A percentile compares a stretch with the other conserved stretches of the same genome.
Evolutionary conservation across 345 rosid genomes (phyloP).

Genomic region (Aurinia saxatilis): DNA sequence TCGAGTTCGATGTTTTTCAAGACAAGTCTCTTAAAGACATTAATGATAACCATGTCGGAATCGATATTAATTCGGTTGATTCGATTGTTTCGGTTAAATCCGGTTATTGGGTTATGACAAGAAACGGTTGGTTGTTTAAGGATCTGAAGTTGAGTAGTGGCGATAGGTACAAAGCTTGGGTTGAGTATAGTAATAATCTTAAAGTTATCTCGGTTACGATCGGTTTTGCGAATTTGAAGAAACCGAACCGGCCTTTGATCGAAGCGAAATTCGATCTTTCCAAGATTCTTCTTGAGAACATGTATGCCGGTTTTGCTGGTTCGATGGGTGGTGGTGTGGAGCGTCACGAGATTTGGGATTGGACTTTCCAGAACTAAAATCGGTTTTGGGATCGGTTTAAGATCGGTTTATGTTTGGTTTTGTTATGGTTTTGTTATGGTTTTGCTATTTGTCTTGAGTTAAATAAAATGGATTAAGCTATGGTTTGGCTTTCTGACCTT

Average conservation of each 20-base stretch:
- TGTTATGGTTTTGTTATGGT: not conserved
- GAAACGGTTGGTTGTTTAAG: slow-evolving; percentile 22
- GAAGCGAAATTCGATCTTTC: slow-evolving; percentile 25
- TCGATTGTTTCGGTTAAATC: slow-evolving; percentile 28
- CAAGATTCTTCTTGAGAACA: slow-evolving; percentile 14
- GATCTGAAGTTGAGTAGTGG: slow-evolving; percentile 31
- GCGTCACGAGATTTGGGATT: slow-evolving; percentile 32
- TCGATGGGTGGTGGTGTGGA: slow-evolving; percentile 25
- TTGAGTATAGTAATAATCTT: slow-evolving; percentile 21
- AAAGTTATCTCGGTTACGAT: slow-evolving; percentile 20
- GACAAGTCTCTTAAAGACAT: slow-evolving; percentile 25
- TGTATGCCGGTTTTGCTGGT: slow-evolving; percentile 30
- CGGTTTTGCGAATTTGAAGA: slow-evolving; percentile 9
- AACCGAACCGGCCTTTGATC: slow-evolving; percentile 32
- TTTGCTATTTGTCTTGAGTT: not conserved
- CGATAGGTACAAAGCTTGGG: slow-evolving; percentile 30
- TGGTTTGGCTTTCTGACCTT: not conserved
- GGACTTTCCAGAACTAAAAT: slow-evolving; percentile 23
- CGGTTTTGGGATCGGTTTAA: slow-evolving; percentile 4
- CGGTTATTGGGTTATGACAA: slow-evolving; percentile 28
- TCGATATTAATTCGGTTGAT: slow-evolving; percentile 30
- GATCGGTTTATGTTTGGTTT: not conserved
- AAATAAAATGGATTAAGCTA: not conserved
- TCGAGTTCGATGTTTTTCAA: slow-evolving; percentile 26
- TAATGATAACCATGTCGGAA: slow-evolving; percentile 38